Percentiles rank a stretch among this genome's conserved stretches.
Conservation (phyloP, 768 basidiomycete genomes). For the Pholiota microspora region DNA sequence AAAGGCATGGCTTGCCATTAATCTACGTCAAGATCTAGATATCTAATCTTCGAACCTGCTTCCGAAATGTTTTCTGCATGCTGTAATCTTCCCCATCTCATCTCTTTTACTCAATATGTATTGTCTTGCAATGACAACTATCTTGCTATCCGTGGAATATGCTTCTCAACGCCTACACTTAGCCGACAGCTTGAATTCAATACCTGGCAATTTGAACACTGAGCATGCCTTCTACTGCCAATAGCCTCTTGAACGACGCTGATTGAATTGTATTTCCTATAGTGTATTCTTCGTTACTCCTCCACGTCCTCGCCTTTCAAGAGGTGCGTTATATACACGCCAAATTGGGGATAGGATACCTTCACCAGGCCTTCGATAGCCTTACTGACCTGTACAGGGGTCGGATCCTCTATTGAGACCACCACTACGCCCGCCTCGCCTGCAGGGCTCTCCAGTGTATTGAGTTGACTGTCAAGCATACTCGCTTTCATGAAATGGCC, state of each 20-base stretch:
- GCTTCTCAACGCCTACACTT: neutral
- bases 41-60: neutral
- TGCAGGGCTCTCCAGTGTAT: slow-evolving; percentile 65
- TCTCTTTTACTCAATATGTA: neutral
- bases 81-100: slow-evolving; percentile 7
- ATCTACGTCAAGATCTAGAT: slow-evolving; percentile 14
- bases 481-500: slow-evolving; percentile 83
- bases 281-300: neutral
- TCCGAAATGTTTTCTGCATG: neutral
- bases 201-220: too few relatives aligned
- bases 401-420: slow-evolving; percentile 51
- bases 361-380: slow-evolving; percentile 31
- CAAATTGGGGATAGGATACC: slow-evolving; percentile 1
- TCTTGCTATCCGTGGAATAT: neutral
- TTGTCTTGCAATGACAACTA: neutral
- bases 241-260: too few relatives aligned
- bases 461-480: slow-evolving; percentile 81
- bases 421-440: slow-evolving; percentile 68
- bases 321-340: neutral
- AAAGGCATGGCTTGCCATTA: slow-evolving; percentile 85
- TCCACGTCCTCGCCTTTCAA: neutral
- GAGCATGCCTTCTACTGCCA: too few relatives aligned
- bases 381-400: slow-evolving; percentile 51
- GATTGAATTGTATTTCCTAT: too few relatives aligned
- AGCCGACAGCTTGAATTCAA: too few relatives aligned